Conservation (phyloP, 1,139 yeast genomes). For the Taphrina flavorubra region DNA sequence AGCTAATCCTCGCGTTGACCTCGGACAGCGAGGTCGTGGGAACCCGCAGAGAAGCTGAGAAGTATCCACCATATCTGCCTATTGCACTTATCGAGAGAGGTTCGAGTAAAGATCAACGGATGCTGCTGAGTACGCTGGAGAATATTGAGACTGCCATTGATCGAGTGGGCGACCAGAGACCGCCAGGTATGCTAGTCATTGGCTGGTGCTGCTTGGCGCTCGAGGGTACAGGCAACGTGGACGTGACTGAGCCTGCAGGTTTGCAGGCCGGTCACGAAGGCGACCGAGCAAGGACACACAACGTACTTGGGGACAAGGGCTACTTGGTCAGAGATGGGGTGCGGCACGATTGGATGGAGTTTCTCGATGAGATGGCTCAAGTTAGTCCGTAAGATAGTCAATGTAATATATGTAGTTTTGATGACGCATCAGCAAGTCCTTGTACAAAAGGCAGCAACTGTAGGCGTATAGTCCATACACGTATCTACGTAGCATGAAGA, state of each 20-base stretch:
- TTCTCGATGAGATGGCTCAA: slow-evolving; percentile 28
- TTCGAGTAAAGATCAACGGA: slow-evolving; percentile 89
- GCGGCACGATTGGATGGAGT: slow-evolving; percentile 28
- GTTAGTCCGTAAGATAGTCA: background rate
- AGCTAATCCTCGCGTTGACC: slow-evolving; percentile 64
- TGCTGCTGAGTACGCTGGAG: slow-evolving; percentile 73
- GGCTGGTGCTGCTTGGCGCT: slow-evolving; percentile 77
- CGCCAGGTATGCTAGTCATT: slow-evolving; percentile 87
- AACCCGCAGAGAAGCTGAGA: slow-evolving; percentile 53
- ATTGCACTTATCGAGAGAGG: slow-evolving; percentile 90
- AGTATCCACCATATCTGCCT: slow-evolving; percentile 76
- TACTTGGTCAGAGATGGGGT: slow-evolving; percentile 30
- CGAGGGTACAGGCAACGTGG: slow-evolving; percentile 37
- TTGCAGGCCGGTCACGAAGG: slow-evolving; percentile 22
- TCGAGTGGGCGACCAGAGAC: slow-evolving; percentile 77
- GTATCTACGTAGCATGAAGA: too few species aligned
- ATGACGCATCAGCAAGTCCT: too few species aligned
- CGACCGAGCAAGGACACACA: slow-evolving; percentile 14
- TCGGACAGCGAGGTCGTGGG: slow-evolving; percentile 12
- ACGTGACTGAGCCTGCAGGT: slow-evolving; percentile 34
- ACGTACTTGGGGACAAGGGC: slow-evolving; percentile 25
- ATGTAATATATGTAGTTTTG: too few species aligned
- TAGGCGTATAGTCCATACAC: too few species aligned
- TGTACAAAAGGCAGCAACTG: too few species aligned
- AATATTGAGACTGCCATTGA: slow-evolving; percentile 75